These are phyloP conservation scores for Actinomucor elegans DNA, from an alignment of 371 early-diverging fungal genomes.

Conservation along the genomic window DNA sequence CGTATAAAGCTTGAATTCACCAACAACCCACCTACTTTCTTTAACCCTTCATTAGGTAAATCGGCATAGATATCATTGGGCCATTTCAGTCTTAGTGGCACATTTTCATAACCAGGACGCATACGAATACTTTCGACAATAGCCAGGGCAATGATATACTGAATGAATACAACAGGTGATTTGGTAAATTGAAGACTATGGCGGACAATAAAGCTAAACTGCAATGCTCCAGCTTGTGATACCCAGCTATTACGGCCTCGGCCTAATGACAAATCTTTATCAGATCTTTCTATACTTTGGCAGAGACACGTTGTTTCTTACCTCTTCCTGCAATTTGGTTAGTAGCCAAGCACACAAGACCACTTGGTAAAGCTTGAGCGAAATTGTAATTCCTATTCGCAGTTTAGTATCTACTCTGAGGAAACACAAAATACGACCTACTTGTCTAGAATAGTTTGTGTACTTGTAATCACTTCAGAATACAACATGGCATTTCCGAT, in stretches of 20 bases:
- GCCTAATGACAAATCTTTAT: slow-evolving; percentile 6
- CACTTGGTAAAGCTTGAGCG: slow-evolving; percentile 63
- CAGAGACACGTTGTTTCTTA: slow-evolving; percentile 1
- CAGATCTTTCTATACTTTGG: slow-evolving; percentile 1
- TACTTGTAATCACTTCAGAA: slow-evolving; percentile 74
- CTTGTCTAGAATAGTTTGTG: slow-evolving; percentile 89
- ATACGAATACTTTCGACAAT: slow-evolving; percentile 74
- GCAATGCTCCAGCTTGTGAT: slow-evolving; percentile 84
- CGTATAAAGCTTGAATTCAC: slow-evolving; percentile 73
- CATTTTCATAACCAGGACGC: slow-evolving; percentile 66
- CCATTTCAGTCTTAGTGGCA: slow-evolving; percentile 89
- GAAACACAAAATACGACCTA: slow-evolving; percentile 15
- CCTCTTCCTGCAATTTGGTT: slow-evolving; percentile 81
- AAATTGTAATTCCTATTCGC: slow-evolving; percentile 58
- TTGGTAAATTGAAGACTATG: slow-evolving; percentile 56
- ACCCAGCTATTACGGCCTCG: slow-evolving; percentile 93
- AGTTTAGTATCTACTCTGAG: not conserved
- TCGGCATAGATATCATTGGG: slow-evolving; percentile 91
- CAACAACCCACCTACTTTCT: slow-evolving; percentile 83
- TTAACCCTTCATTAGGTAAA: slow-evolving; percentile 33
- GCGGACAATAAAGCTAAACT: slow-evolving; percentile 73
- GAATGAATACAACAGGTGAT: slow-evolving; percentile 77
- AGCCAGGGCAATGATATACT: slow-evolving; percentile 86
- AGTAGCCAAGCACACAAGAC: slow-evolving; percentile 74
- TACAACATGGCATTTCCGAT: slow-evolving; percentile 76